Conservation (phyloP, 2,329 filamentous ascomycete genomes). For the Thielaviopsis euricoi region DNA sequence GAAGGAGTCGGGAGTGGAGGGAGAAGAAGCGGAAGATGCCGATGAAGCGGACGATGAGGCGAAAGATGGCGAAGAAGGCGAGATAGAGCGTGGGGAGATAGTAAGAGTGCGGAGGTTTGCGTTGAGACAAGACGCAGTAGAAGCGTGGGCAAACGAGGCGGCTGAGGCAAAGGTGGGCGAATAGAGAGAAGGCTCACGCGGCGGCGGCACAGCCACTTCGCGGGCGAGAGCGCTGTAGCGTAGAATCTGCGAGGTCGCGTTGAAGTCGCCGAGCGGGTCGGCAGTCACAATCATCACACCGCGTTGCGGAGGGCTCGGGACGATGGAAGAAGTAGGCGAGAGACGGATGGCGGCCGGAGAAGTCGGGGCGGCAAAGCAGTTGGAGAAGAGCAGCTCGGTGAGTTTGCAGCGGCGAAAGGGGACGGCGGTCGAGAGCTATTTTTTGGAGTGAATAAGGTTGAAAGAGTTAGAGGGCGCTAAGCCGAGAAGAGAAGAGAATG, state of each 20-base stretch:
- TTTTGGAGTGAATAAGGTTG: conserved; percentile 10
- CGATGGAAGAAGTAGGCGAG: conserved; percentile 27
- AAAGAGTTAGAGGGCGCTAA: conserved; percentile 1
- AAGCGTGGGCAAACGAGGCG: not conserved
- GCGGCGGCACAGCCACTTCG: conserved; percentile 82
- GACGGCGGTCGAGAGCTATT: conserved; percentile 33
- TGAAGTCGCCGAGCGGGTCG: conserved; percentile 84
- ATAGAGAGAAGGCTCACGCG: conserved; percentile 70
- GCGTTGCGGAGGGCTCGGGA: conserved; percentile 55
- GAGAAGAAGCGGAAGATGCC: not conserved
- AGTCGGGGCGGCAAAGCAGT: conserved; percentile 56
- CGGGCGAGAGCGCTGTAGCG: conserved; percentile 85
- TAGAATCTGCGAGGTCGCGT: conserved; percentile 89
- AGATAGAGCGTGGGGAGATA: conserved; percentile 8
- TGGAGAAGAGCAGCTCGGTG: conserved; percentile 74
- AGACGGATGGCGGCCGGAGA: conserved; percentile 12
- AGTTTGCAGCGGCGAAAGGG: conserved; percentile 74
- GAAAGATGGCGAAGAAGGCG: not conserved
- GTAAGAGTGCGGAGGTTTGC: conserved; percentile 15
- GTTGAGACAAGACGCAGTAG: conserved; percentile 27
- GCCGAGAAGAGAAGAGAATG: not conserved
- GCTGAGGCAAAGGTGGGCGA: not conserved
- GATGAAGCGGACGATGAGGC: not conserved
- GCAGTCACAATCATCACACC: conserved; percentile 94
- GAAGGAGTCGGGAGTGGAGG: not conserved